Base-by-base conservation (phyloP, 352 stramenopile genomes). In the Phytophthora multivora region DNA sequence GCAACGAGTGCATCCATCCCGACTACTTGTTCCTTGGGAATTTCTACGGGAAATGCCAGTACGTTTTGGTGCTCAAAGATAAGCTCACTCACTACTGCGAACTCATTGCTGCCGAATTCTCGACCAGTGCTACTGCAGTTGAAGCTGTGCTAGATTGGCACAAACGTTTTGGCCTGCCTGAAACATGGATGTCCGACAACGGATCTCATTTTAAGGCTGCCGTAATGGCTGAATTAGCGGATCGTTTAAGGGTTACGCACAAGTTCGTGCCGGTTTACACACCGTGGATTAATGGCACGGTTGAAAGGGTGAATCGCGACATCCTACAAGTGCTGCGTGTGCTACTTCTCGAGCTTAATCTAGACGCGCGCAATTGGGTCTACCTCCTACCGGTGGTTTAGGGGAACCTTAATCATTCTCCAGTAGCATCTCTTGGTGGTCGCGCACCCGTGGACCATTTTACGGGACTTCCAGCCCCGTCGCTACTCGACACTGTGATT, bases 201-300 rank as follows among this genome's bases (percentile, higher is more conserved):
- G 63, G 33, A 3, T 53, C 21, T 1, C 51, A 68, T 26, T 72
- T 64, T 21, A 63, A 59, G 26, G 67, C 53, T 15, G n/a, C 33
- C 5, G 16, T 73, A 15, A 56, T 76, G 50, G 50, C 28, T 31
- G 39, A 68, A n/a, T 1, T 68, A 23, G 45, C 40, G 12, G 26
- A 62, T 41, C 21, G 58, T 12, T 19, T 65, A 11, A 39, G 43
- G 16, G 59, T 16, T 2, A 13, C 39, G 1, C 51, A 72, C 3
- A 28, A 35, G 5, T 51, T 66, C 26, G 46, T 52, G 0, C 31
- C 42, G 19, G 57, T 28, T 3, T 68, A 66, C 28, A 33, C 57
- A 2, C 63, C 63, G 30, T 71, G 31, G 31, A 38, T 38, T 13
- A 38, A 38, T 8, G 31, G 31, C 4, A 38, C 31, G 3, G 31